phyloP scores from a whole-genome alignment of 2,329 filamentous ascomycete species.

The Colletotrichum destructivum region DNA sequence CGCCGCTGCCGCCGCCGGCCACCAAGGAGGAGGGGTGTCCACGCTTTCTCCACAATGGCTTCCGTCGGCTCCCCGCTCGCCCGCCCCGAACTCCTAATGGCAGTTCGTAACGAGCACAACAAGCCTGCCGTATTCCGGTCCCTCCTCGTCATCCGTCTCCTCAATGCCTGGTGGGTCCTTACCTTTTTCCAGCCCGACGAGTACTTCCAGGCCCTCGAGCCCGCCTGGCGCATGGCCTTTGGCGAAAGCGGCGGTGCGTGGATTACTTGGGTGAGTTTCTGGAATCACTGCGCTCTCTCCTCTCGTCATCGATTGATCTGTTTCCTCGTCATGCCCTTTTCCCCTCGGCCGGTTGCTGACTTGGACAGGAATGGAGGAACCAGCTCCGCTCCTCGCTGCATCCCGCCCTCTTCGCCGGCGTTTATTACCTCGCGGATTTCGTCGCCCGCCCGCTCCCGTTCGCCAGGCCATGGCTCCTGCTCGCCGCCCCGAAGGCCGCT shows the following conservation, averaged over 20 bases:
- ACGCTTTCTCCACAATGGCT: slow-evolving; percentile 42
- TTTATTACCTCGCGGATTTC: slow-evolving; percentile 76
- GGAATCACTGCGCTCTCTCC: background rate
- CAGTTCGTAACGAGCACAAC: slow-evolving; percentile 46
- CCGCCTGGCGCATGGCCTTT: slow-evolving; percentile 92
- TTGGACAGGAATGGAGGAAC: slow-evolving; percentile 87
- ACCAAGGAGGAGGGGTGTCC: slow-evolving; percentile 6
- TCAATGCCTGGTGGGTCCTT: slow-evolving; percentile 83
- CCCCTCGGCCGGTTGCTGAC: background rate
- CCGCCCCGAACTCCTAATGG: slow-evolving; percentile 44
- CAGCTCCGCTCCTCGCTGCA: slow-evolving; percentile 92
- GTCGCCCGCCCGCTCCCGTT: slow-evolving; percentile 67
- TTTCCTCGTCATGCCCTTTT: background rate
- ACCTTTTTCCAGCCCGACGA: slow-evolving; percentile 99
- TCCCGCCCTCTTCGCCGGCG: slow-evolving; percentile 85
- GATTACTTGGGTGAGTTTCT: slow-evolving; percentile 88
- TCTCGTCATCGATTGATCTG: background rate
- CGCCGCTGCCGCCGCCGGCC: slow-evolving; percentile 20
- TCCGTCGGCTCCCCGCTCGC: slow-evolving; percentile 43
- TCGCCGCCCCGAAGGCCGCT: slow-evolving; percentile 80
- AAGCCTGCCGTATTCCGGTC: slow-evolving; percentile 48
- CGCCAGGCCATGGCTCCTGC: slow-evolving; percentile 76
- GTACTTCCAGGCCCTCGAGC: slow-evolving; percentile 95
- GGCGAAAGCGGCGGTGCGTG: slow-evolving; percentile 84
- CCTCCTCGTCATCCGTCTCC: slow-evolving; percentile 79